Evolutionary conservation across 257 asterid genomes (phyloP).

Genomic region (Euphrasia confusa): DNA sequence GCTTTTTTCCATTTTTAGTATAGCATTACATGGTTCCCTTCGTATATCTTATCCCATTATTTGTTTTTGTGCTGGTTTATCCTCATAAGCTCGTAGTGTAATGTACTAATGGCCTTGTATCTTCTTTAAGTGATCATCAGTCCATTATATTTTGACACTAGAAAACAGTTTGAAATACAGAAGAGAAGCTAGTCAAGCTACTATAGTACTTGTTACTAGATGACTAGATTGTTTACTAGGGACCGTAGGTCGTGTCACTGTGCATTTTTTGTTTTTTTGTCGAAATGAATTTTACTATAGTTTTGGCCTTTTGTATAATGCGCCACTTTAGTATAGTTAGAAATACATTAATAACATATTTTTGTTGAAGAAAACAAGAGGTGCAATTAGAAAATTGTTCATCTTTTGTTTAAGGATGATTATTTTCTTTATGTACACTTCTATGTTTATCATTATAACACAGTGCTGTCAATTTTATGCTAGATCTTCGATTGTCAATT

Average conservation of each 20-base stretch:
- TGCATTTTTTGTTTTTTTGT: neutral
- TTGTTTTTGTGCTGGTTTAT: neutral
- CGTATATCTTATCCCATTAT: neutral
- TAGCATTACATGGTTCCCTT: conserved; percentile 8
- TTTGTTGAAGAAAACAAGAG: too few species aligned
- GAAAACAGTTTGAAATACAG: neutral
- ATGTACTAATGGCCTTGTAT: conserved; percentile 1
- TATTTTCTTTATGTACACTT: too few species aligned
- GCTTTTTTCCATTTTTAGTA: conserved; percentile 8
- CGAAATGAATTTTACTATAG: neutral
- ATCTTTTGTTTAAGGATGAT: too few species aligned
- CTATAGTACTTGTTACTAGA: neutral
- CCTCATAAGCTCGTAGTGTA: neutral
- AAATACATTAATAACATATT: too few species aligned
- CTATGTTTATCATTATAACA: too few species aligned
- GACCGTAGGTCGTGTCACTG: conserved; percentile 22
- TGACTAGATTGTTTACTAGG: neutral
- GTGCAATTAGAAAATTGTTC: too few species aligned
- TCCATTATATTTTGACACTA: conserved; percentile 18
- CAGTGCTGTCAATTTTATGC: too few species aligned
- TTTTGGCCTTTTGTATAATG: neutral
- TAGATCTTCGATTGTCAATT: too few species aligned
- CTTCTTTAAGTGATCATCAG: neutral
- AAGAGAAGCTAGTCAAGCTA: neutral
- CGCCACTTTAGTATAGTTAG: too few species aligned